phyloP scores from a whole-genome alignment of 225 moss, liverwort and hornwort genomes.

The Climacium dendroides region DNA sequence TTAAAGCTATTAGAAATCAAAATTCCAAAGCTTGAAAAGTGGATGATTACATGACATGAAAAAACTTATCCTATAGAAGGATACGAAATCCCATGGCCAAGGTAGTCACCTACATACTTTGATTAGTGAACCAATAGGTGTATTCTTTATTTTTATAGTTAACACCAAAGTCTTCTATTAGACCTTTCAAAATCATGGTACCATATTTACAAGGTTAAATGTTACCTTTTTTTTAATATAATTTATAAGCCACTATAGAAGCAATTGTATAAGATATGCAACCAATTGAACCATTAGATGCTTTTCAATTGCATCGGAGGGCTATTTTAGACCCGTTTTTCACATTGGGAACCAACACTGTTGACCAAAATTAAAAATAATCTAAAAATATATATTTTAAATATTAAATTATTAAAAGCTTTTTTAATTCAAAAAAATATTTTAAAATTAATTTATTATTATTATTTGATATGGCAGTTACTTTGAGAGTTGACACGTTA shows the following conservation, averaged over 20 bases:
- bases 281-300: neutral
- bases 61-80: accelerated
- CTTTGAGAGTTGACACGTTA: too few relatives aligned
- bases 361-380: too few relatives aligned
- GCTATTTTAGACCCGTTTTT: too few relatives aligned
- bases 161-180: neutral
- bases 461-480: too few relatives aligned
- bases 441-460: too few relatives aligned
- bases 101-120: neutral
- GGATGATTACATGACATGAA: neutral
- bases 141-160: neutral
- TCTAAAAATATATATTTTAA: too few relatives aligned
- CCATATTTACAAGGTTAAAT: accelerated
- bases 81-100: accelerated
- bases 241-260: neutral
- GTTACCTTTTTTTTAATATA: neutral
- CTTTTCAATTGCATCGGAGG: too few relatives aligned
- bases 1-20: neutral
- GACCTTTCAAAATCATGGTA: neutral
- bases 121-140: neutral
- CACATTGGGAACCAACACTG: too few relatives aligned
- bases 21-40: neutral
- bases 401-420: too few relatives aligned
- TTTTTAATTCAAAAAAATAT: too few relatives aligned
- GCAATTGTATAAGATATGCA: neutral